These are phyloP conservation scores for Penicillium pulvis DNA, from an alignment of 495 filamentous ascomycete species.

Conservation along the genomic window DNA sequence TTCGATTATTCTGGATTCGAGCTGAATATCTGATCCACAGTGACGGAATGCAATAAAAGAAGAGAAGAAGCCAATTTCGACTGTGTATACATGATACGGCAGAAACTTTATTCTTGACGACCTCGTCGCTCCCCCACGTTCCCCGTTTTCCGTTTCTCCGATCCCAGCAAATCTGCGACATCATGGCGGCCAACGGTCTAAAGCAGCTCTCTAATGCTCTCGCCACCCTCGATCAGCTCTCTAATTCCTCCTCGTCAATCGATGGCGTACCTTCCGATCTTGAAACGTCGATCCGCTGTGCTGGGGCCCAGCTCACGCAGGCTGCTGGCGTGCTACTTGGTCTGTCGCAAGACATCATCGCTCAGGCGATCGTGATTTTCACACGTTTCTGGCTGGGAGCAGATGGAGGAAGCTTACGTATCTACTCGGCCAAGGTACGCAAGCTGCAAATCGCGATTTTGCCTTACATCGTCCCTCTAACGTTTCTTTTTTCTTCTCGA, in stretches of 20 bases:
- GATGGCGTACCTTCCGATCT: constrained; percentile 77
- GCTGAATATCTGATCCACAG: not conserved
- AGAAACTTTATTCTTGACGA: constrained; percentile 3
- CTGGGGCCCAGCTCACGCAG: constrained; percentile 76
- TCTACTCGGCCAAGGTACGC: constrained; percentile 57
- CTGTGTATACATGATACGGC: not conserved
- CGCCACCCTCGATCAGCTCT: constrained; percentile 79
- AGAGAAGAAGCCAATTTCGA: not conserved
- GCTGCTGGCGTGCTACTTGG: constrained; percentile 83
- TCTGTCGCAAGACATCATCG: constrained; percentile 85
- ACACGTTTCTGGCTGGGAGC: constrained; percentile 81
- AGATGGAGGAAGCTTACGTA: constrained; percentile 62
- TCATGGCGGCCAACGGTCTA: constrained; percentile 36
- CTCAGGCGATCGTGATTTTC: constrained; percentile 84
- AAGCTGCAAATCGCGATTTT: not conserved
- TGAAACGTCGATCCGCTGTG: constrained; percentile 62
- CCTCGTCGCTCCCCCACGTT: not conserved
- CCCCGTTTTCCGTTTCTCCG: constrained; percentile 11
- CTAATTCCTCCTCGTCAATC: constrained; percentile 63
- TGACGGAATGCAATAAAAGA: not conserved
- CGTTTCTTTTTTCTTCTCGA: not conserved
- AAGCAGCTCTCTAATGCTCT: constrained; percentile 79
- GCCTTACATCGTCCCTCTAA: not conserved
- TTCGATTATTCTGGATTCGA: constrained; percentile 8
- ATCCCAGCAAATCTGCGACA: constrained; percentile 13